Conservation (phyloP, 73 alveolate species). For the Durusdinium trenchii region DNA sequence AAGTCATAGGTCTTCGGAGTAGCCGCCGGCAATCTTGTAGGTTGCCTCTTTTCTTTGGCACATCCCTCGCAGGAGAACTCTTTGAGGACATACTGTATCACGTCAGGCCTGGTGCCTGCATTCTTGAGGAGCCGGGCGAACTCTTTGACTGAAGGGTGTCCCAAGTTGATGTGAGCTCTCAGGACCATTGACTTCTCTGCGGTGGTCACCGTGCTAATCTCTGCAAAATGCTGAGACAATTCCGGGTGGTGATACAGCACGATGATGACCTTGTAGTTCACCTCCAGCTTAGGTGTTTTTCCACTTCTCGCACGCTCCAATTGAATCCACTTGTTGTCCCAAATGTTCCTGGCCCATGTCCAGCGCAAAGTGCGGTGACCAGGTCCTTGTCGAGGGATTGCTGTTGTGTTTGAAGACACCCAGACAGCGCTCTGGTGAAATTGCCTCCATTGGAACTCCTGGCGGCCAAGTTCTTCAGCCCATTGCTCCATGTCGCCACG, state of each 20-base stretch:
- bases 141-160: no score
- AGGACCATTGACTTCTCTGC: background rate
- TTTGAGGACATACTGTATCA: background rate
- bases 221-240: background rate
- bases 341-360: background rate
- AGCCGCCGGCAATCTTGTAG: no score
- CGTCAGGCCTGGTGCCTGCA: no score
- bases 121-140: no score
- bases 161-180: background rate
- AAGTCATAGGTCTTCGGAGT: no score
- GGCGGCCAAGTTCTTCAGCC: background rate
- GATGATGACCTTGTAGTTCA: background rate
- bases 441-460: background rate
- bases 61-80: background rate
- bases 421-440: background rate
- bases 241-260: background rate
- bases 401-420: background rate
- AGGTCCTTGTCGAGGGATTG: background rate
- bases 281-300: background rate
- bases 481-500: background rate
- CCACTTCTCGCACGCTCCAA: no score
- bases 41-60: no score
- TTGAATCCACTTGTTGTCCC: conserved; percentile 11
- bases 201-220: background rate
- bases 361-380: background rate